Conservation (phyloP, 352 stramenopile species). For the Hyaloperonospora arabidopsidis region DNA sequence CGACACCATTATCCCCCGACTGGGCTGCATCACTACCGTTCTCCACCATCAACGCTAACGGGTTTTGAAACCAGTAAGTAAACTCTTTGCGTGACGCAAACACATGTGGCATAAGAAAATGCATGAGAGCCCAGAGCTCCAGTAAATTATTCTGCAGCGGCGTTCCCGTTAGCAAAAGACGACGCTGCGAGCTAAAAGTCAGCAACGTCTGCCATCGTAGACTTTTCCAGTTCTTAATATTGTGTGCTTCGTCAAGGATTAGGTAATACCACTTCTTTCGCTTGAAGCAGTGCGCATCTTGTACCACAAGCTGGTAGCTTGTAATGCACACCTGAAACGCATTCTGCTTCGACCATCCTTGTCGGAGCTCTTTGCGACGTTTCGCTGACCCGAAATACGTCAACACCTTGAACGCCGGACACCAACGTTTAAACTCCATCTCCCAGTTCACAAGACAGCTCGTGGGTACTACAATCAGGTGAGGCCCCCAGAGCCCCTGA, state of each 20-base stretch:
- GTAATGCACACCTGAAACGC: constrained; percentile 98
- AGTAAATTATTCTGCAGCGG: constrained; percentile 97
- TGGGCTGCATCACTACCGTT: constrained; percentile 68
- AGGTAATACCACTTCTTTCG: constrained; percentile 99
- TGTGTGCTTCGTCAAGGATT: constrained; percentile 98
- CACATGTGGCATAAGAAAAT: constrained; percentile 99
- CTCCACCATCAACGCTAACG: constrained; percentile 84
- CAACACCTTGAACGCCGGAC: constrained; percentile 93
- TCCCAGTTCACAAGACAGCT: constrained; percentile 99
- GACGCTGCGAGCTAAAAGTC: constrained; percentile 93
- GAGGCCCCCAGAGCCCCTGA: constrained; percentile 93
- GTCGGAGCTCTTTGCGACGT: constrained; percentile 81
- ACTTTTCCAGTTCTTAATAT: constrained; percentile 99
- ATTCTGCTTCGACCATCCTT: constrained; percentile 95
- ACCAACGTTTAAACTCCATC: constrained; percentile 98
- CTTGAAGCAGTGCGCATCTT: constrained; percentile 96
- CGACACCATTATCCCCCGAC: constrained; percentile 25
- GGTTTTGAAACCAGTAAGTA: constrained; percentile 97
- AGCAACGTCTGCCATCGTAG: constrained; percentile 97
- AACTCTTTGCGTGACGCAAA: constrained; percentile 91
- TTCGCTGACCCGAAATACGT: constrained; percentile 99
- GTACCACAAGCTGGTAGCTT: constrained; percentile 97
- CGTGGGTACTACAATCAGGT: constrained; percentile 97
- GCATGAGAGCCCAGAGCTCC: constrained; percentile 96
- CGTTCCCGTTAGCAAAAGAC: constrained; percentile 91